phyloP scores from a whole-genome alignment of 345 rosid species.

The Populus nigra region DNA sequence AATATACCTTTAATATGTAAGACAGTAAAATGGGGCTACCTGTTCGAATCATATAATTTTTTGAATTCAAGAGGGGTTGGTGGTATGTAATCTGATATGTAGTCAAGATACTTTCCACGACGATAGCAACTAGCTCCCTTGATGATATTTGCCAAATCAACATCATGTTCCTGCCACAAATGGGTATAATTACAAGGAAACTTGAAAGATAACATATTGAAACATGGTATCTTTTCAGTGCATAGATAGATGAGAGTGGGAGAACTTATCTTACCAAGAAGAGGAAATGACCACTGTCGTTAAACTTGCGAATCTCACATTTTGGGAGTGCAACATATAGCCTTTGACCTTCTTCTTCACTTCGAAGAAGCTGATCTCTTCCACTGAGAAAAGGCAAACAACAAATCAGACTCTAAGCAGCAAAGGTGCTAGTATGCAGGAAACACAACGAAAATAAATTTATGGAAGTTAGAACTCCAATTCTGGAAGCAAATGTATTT shows the following conservation, averaged over 20 bases:
- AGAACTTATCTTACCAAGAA: constrained; percentile 58
- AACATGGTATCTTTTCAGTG: not conserved
- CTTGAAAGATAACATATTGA: not conserved
- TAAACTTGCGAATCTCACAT: constrained; percentile 55
- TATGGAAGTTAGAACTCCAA: constrained; percentile 3
- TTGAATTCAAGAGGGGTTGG: constrained; percentile 49
- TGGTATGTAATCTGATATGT: constrained; percentile 47
- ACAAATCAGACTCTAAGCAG: not conserved
- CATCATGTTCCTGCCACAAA: constrained; percentile 45
- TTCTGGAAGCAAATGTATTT: not conserved
- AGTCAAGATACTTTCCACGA: constrained; percentile 40
- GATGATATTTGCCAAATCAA: constrained; percentile 43
- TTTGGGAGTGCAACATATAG: constrained; percentile 42
- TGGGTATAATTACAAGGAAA: not conserved
- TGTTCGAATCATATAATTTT: constrained; percentile 31
- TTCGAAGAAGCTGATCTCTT: constrained; percentile 71
- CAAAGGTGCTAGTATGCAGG: not conserved
- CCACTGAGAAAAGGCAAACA: constrained; percentile 41
- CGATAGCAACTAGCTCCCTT: constrained; percentile 54
- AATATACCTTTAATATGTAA: not conserved
- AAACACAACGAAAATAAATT: not conserved
- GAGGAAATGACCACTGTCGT: constrained; percentile 64
- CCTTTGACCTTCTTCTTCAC: constrained; percentile 61
- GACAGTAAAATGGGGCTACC: constrained; percentile 27
- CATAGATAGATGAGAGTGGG: constrained; percentile 8